Evolutionary conservation across 2,329 filamentous ascomycete species (phyloP), one percentile per base, ranked within the genome.

Genomic region (Metarhizium rileyi): DNA sequence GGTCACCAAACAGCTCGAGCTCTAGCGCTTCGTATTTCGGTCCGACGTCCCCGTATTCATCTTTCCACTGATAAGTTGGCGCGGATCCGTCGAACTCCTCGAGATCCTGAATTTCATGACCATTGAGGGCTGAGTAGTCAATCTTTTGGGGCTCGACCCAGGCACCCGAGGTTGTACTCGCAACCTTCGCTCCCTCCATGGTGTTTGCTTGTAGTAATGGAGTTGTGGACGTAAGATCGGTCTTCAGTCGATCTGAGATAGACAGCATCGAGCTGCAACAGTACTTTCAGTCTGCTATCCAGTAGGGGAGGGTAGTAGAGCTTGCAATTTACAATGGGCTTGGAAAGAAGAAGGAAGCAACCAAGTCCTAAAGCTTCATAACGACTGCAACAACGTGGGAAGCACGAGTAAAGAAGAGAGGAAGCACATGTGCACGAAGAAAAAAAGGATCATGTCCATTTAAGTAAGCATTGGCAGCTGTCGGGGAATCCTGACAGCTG

Each of bases 41-140:
- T 6, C 85, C 91, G 48, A 98, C 73, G 38, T 97, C 91, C 2
- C 91, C 93, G 57, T 77, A 87, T 3, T 95, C 88, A 10, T 90
- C 89, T 18, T 82, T 76, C 86, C 87, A 97, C 60, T 90, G 80
- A 58, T 97, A 97, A 41, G 86, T 74, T 0, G 63, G 69, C n/a
- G 81, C 83, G 49, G 78, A 77, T 35, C 71, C 65, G 14, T 74
- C 77, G 68, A 74, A 81, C 8, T 42, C 20, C 38, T 42, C 22
- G 22, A 25, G 3, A 4, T 63, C 59, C 10, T 59, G 59, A 6
- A 46, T 36, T 4, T 43, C 48, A 5, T 59, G 52, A 3, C 46
- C 50, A 4, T 53, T 38, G 41, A 62, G 33, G 4, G 63, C 55
- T 14, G 63, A 59, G 60, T 83, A 82, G 57, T 81, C 70, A 57